Evolutionary conservation across 257 asterid species (phyloP).

Genomic region (Nicotiana undulata): DNA sequence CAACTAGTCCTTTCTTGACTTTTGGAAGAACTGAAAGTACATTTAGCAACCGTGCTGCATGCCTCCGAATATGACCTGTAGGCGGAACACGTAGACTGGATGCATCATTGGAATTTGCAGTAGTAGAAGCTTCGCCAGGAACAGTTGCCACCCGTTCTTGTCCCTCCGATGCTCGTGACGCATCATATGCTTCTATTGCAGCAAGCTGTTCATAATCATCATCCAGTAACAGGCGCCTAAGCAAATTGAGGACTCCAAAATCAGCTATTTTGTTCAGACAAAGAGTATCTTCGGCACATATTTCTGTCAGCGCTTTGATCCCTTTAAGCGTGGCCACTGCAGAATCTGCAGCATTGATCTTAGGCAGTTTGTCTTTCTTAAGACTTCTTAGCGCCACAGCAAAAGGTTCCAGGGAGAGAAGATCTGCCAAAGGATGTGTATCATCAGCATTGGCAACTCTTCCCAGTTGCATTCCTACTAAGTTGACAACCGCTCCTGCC

Average conservation of each 20-base stretch:
- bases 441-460: conserved; percentile 56
- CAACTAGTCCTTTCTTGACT: conserved; percentile 62
- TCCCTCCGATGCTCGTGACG: conserved; percentile 70
- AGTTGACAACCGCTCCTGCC: conserved; percentile 79
- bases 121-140: conserved; percentile 42
- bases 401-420: conserved; percentile 85
- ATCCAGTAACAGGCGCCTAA: conserved; percentile 76
- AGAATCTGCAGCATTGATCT: conserved; percentile 83
- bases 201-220: conserved; percentile 97
- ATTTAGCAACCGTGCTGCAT: conserved; percentile 83
- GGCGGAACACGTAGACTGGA: conserved; percentile 85
- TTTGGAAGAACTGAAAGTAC: conserved; percentile 76
- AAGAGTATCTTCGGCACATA: conserved; percentile 71
- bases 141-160: conserved; percentile 46
- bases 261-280: conserved; percentile 62
- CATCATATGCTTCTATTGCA: conserved; percentile 98
- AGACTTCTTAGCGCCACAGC: conserved; percentile 57
- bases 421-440: conserved; percentile 66
- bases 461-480: conserved; percentile 82
- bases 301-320: conserved; percentile 82
- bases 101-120: conserved; percentile 31
- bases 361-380: conserved; percentile 68
- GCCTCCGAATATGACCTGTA: conserved; percentile 94
- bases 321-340: conserved; percentile 90
- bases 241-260: conserved; percentile 66